Base-by-base conservation (phyloP, 306 rosid genomes). In the Ochetophila trinervis region DNA sequence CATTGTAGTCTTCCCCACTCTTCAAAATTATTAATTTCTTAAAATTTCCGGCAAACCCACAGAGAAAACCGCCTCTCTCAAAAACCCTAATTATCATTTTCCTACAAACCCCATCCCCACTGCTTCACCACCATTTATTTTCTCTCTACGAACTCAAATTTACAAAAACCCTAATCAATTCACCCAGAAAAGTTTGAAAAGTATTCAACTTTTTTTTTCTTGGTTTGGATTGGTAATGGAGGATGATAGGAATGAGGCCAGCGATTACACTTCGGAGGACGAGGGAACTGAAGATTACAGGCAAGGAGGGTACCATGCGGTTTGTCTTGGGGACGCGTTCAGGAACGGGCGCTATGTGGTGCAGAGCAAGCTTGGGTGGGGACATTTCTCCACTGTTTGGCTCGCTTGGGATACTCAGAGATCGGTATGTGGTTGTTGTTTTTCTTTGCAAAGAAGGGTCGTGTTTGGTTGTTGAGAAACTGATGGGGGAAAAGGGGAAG, bases 371-470 rank as follows among this genome's bases (percentile, higher is more conserved):
- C 83, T 79, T 15, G 83, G 83, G 5, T 79, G 83, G 83, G 83
- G 83, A 9, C 83, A 79, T 64, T 79, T 79, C 59, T 79, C 83
- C 63, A 79, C 83, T 22, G 83, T 79, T 53, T 79, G 83, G 83
- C 71, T 79, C 55, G 83, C 83, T 16, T 79, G 83, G 83, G 83
- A 79, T 21, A 65, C 83, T 60, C 72, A 27, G 37, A 64, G 57
- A 72, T 69, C 58, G 59, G 83, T 79, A 73, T 60, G 78, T 7
- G 18, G 30, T 24, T 15, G 62, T 60, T 10, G 69, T 22, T 6
- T 2, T 42, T 52, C n/a, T 3, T 58, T 20, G 11, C 20, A 15
- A 16, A 50, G 6, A n/a, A 16, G 19, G 69, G 78, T 72, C 71
- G 75, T 78, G 14, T 27, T 74, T 74, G 18, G 45, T 71, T 68